Evolutionary conservation across 768 basidiomycete species (phyloP).

Genomic region (Tulasnella calospora): DNA sequence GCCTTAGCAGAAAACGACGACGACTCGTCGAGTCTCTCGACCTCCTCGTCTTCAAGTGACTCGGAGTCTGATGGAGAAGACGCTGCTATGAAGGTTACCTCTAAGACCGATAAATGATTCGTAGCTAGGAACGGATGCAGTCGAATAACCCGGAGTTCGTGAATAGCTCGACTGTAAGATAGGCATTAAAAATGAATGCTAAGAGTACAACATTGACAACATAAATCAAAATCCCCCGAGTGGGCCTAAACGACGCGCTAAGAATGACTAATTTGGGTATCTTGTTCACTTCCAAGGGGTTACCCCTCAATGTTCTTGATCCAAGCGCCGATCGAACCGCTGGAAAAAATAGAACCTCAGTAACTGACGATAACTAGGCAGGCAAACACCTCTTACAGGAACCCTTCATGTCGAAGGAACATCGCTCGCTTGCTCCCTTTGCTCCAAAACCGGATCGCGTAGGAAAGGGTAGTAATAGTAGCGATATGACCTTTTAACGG

Average conservation of each 20-base stretch:
- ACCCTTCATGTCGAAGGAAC: constrained; percentile 96
- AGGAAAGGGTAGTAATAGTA: constrained; percentile 94
- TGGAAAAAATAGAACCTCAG: constrained; percentile 34
- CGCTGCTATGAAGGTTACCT: no score
- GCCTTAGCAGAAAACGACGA: neutral
- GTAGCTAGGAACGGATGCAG: no score
- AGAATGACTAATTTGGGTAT: neutral
- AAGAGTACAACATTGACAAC: neutral
- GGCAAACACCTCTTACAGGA: constrained; percentile 60
- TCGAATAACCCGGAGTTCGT: no score
- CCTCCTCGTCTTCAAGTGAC: no score
- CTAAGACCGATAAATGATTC: no score
- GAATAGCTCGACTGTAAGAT: no score
- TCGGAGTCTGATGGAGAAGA: no score
- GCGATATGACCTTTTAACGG: constrained; percentile 75
- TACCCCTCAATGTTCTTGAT: constrained; percentile 78
- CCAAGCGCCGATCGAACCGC: constrained; percentile 95
- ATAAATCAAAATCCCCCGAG: neutral
- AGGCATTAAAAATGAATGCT: neutral
- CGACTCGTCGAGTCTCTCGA: no score
- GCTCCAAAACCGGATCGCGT: constrained; percentile 99
- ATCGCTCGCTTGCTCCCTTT: constrained; percentile 94
- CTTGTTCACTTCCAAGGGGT: neutral
- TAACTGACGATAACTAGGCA: constrained; percentile 19
- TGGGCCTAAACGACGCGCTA: neutral